These are phyloP conservation scores for Apiospora kogelbergensis DNA, from an alignment of 2,329 filamentous ascomycete genomes.

Conservation along the genomic window DNA sequence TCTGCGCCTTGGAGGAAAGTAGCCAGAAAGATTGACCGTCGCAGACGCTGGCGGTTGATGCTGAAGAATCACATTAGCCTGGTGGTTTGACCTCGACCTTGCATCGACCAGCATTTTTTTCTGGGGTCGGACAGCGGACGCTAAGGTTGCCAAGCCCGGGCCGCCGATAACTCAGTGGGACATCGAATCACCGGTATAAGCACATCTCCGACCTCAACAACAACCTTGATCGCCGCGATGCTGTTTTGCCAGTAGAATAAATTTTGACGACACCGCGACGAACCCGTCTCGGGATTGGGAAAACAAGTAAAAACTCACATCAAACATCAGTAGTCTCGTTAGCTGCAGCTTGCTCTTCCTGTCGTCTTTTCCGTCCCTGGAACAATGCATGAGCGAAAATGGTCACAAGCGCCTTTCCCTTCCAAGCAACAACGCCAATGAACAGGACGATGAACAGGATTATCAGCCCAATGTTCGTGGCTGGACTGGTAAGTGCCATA, in stretches of 20 bases:
- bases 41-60: background rate
- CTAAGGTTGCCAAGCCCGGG: background rate
- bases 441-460: constrained; percentile 26
- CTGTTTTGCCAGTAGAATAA: background rate
- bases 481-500: constrained; percentile 16
- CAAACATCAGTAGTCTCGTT: background rate
- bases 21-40: background rate
- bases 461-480: constrained; percentile 28
- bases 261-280: background rate
- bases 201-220: background rate
- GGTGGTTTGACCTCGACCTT: background rate
- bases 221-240: background rate
- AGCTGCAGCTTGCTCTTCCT: background rate
- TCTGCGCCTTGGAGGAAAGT: background rate
- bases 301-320: background rate
- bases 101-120: background rate
- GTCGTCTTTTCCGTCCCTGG: constrained; percentile 12
- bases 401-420: constrained; percentile 22
- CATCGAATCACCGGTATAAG: background rate
- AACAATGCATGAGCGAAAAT: constrained; percentile 27
- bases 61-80: background rate
- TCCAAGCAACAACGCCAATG: constrained; percentile 21
- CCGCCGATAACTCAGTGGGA: background rate
- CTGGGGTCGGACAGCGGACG: constrained; percentile 2
- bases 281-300: background rate